A percentile compares a stretch with the other conserved stretches of the same genome.
Evolutionary conservation across 345 rosid species (phyloP).

Genomic region (Mallotus nudiflorus): DNA sequence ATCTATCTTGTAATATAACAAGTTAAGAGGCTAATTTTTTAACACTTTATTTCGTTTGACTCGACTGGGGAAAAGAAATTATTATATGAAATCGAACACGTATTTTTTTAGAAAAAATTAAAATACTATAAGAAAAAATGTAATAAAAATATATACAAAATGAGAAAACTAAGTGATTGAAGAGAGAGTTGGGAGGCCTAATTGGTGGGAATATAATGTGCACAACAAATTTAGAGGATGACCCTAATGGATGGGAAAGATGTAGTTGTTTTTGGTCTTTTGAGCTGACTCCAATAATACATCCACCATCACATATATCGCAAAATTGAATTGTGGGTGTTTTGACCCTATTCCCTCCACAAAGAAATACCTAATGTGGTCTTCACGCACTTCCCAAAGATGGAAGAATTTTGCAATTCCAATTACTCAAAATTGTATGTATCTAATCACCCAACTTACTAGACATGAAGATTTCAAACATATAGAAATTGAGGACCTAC

Average conservation of each 20-base stretch:
- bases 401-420: conserved; percentile 36
- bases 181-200: conserved; percentile 29
- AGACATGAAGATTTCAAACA: conserved; percentile 25
- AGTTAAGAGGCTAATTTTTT: too few species aligned
- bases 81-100: too few species aligned
- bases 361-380: conserved; percentile 31
- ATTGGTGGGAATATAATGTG: conserved; percentile 47
- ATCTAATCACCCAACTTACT: conserved; percentile 45
- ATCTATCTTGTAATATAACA: too few species aligned
- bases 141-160: too few species aligned
- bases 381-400: conserved; percentile 43
- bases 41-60: too few species aligned
- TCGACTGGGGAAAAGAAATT: too few species aligned
- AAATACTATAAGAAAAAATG: too few species aligned
- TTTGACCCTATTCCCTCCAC: conserved; percentile 56
- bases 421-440: conserved; percentile 18
- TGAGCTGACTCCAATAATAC: conserved; percentile 34
- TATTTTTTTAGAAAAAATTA: too few species aligned
- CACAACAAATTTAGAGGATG: conserved; percentile 12
- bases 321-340: conserved; percentile 37
- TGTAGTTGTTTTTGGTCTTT: background rate
- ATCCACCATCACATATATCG: conserved; percentile 44
- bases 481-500: conserved; percentile 3
- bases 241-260: conserved; percentile 27
- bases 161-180: too few species aligned